A percentile compares a stretch with the other conserved stretches of the same genome.
These are phyloP conservation scores for Cicer pinnatifidum DNA, from an alignment of 306 rosid genomes.

Conservation along the genomic window DNA sequence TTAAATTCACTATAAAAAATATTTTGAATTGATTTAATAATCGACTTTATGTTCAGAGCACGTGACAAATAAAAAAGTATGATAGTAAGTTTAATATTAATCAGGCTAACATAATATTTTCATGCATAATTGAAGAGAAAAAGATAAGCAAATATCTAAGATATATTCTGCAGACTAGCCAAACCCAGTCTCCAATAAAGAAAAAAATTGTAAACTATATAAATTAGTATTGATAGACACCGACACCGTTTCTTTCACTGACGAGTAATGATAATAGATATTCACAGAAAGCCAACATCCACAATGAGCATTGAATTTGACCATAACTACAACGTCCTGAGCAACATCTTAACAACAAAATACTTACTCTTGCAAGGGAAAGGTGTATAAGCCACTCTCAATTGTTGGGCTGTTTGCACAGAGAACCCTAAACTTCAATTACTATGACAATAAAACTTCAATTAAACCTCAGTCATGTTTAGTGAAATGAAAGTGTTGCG, in stretches of 20 bases:
- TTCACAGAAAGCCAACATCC: not conserved
- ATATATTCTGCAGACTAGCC: not conserved
- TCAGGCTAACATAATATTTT: not conserved
- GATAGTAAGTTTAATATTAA: not conserved
- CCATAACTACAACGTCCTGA: not conserved
- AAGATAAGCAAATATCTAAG: conserved; percentile 1
- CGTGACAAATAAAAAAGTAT: too few relatives aligned
- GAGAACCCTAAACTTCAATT: not conserved
- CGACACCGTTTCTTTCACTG: conserved; percentile 8
- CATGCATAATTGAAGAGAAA: conserved; percentile 6
- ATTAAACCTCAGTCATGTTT: not conserved
- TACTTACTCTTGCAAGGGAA: conserved; percentile 5
- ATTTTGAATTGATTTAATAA: not conserved
- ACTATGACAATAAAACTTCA: not conserved
- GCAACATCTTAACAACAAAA: conserved; percentile 7
- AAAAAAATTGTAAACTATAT: not conserved
- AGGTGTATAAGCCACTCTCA: not conserved
- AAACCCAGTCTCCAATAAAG: not conserved
- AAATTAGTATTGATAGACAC: not conserved
- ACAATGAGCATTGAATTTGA: not conserved
- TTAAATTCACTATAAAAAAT: not conserved
- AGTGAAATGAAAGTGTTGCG: not conserved
- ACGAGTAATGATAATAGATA: conserved; percentile 7
- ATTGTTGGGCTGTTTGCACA: not conserved
- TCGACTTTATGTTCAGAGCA: not conserved